phyloP scores from a whole-genome alignment of 345 rosid genomes.

The Salix udensis region DNA sequence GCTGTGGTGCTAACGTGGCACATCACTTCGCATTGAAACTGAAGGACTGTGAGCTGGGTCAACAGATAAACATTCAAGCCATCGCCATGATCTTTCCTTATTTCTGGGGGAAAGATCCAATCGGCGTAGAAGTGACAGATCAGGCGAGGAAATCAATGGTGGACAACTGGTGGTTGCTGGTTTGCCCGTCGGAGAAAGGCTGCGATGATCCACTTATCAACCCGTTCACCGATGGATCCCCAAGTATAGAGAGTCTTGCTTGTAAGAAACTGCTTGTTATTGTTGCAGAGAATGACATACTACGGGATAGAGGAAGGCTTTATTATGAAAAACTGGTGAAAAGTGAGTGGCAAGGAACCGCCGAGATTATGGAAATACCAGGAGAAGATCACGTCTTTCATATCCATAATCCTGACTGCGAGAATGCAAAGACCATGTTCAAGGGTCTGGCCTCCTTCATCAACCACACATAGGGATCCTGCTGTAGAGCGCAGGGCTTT shows the following conservation, averaged over 20 bases:
- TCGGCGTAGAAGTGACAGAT: conserved; percentile 50
- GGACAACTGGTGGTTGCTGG: conserved; percentile 74
- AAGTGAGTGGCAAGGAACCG: conserved; percentile 43
- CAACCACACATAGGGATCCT: too few species aligned
- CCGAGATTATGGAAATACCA: conserved; percentile 31
- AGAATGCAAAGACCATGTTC: conserved; percentile 16
- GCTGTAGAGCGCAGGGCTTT: too few species aligned
- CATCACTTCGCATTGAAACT: conserved; percentile 57
- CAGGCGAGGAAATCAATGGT: conserved; percentile 50
- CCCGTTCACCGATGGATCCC: conserved; percentile 59
- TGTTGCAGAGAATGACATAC: conserved; percentile 36
- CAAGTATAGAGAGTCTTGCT: conserved; percentile 37
- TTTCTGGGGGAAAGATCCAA: conserved; percentile 48
- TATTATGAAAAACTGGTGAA: conserved; percentile 34
- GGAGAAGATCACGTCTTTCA: conserved; percentile 48
- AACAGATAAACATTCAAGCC: conserved; percentile 40
- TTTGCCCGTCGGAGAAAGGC: conserved; percentile 62
- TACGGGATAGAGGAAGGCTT: conserved; percentile 35
- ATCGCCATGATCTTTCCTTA: conserved; percentile 70
- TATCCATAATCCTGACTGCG: conserved; percentile 22
- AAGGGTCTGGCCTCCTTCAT: too few species aligned
- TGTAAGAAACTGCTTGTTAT: conserved; percentile 40
- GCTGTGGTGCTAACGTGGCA: conserved; percentile 66
- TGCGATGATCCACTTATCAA: conserved; percentile 73
- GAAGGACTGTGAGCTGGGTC: conserved; percentile 18